A percentile compares a stretch with the other conserved stretches of the same genome.
These are phyloP conservation scores for Parachlorella kessleri DNA, from an alignment of 139 green algal genomes.

Conservation along the genomic window DNA sequence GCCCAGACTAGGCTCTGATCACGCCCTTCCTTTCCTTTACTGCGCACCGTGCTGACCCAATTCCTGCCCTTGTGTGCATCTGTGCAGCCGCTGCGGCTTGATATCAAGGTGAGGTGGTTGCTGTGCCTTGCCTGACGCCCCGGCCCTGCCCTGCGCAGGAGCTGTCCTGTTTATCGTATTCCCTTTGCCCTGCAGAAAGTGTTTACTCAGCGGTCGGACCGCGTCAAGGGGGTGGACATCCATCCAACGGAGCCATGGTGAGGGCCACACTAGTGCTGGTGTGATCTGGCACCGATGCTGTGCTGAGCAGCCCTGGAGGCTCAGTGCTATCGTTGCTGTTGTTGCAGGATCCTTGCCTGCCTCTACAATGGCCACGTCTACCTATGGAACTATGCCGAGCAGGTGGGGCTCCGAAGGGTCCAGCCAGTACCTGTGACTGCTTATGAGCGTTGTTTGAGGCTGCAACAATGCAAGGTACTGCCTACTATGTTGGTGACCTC, in stretches of 20 bases:
- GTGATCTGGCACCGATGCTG: neutral
- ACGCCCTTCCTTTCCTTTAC: constrained; percentile 3
- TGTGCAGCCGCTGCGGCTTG: constrained; percentile 83
- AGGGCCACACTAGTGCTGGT: constrained; percentile 5
- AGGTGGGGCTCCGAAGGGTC: no score
- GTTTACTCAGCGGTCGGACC: constrained; percentile 94
- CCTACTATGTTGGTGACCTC: no score
- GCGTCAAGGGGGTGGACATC: constrained; percentile 98
- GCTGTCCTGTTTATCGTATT: no score
- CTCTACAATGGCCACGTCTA: constrained; percentile 98
- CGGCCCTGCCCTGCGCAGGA: no score
- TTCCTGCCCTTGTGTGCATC: neutral
- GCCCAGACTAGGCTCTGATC: no score
- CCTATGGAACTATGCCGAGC: constrained; percentile 96
- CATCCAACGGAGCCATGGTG: constrained; percentile 99
- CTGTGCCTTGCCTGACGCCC: no score
- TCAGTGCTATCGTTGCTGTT: no score
- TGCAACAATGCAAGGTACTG: no score
- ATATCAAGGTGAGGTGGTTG: constrained; percentile 93
- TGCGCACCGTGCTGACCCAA: neutral
- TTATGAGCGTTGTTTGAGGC: no score
- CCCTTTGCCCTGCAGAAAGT: constrained; percentile 65
- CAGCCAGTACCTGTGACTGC: no score
- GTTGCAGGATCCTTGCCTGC: constrained; percentile 88
- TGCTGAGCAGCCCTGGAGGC: neutral